phyloP scores from a whole-genome alignment of 257 asterid genomes.

The Plantago ovata region DNA sequence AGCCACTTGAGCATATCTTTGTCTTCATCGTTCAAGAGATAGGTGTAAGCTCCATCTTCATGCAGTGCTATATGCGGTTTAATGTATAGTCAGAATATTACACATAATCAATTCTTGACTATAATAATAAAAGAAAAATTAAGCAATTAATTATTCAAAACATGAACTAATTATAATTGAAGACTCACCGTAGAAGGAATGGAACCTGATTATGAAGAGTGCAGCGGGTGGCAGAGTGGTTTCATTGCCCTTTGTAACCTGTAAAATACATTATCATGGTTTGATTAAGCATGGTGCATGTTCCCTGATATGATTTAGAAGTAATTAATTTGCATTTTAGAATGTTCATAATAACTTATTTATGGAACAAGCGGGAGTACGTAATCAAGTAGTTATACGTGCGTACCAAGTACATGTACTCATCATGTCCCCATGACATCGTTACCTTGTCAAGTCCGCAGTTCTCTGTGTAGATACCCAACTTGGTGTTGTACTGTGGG shows the following conservation, averaged over 20 bases:
- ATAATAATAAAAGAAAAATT: not conserved
- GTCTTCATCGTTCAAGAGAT: slow-evolving; percentile 52
- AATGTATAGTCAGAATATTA: too few relatives aligned
- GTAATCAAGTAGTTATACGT: not conserved
- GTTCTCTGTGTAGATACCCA: slow-evolving; percentile 36
- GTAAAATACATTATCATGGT: too few relatives aligned
- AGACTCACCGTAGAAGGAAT: slow-evolving; percentile 47
- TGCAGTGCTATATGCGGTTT: slow-evolving; percentile 31
- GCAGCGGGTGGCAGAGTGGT: slow-evolving; percentile 53
- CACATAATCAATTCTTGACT: not conserved
- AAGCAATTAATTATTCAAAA: too few relatives aligned
- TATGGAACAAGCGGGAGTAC: too few relatives aligned
- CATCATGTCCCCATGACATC: slow-evolving; percentile 54
- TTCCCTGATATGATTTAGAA: too few relatives aligned
- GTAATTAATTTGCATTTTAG: too few relatives aligned
- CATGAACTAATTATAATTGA: too few relatives aligned
- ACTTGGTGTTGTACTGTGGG: slow-evolving; percentile 26
- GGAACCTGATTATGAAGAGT: slow-evolving; percentile 48
- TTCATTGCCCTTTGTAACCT: slow-evolving; percentile 47
- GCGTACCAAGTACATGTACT: slow-evolving; percentile 47
- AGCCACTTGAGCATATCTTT: slow-evolving; percentile 44
- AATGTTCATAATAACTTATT: too few relatives aligned
- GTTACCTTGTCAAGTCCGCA: slow-evolving; percentile 43
- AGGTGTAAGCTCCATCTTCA: slow-evolving; percentile 35
- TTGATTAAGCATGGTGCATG: too few relatives aligned